Base-by-base conservation (phyloP, 495 filamentous ascomycete species). In the Lepraria neglecta region DNA sequence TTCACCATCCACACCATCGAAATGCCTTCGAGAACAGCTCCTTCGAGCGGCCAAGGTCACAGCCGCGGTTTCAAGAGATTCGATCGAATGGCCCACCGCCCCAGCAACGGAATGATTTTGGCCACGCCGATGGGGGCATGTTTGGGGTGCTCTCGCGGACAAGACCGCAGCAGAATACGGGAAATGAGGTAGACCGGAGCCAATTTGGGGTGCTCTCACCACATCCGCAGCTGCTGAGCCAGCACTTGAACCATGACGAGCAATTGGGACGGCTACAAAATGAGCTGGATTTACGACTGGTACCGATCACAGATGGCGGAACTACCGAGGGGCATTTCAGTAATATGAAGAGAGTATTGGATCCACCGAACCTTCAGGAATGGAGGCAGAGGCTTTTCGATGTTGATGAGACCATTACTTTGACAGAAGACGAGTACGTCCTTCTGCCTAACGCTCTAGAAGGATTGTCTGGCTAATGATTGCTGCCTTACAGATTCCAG, bases 371-470 rank as follows among this genome's bases (percentile, higher is more conserved):
- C 63, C 80, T 95, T 46, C 76, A 82, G 17, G 73, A 77, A 58
- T 95, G 90, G 90, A 80, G 90, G 59, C 77, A 86, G 62, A 84
- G 78, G 67, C 75, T 95, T 47, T 95, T 95, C 71, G 75, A 89
- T 68, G 84, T 92, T 17, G 83, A 91, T 64, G 85, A 89, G 31
- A 81, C 77, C 12, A 86, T 95, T 51, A 82, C 82, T 7, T 68
- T 95, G 67, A 89, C 81, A 40, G 86, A 91, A 75, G 87, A 92
- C 58, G 80, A 94, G 88, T 92, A 83, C 64, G 84, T 74, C n/a
- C 43, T 50, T 47, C 21, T 38, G 15, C 35, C 27, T 60, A 55
- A 45, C 67, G 63, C 48, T 64, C 67, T 64, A 55, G 48, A 59
- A 56, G 55, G 24, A 47, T 59, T 62, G 12, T 47, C 51, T 19